phyloP scores from a whole-genome alignment of 2,329 filamentous ascomycete genomes.

The Sporothrix globosa region DNA sequence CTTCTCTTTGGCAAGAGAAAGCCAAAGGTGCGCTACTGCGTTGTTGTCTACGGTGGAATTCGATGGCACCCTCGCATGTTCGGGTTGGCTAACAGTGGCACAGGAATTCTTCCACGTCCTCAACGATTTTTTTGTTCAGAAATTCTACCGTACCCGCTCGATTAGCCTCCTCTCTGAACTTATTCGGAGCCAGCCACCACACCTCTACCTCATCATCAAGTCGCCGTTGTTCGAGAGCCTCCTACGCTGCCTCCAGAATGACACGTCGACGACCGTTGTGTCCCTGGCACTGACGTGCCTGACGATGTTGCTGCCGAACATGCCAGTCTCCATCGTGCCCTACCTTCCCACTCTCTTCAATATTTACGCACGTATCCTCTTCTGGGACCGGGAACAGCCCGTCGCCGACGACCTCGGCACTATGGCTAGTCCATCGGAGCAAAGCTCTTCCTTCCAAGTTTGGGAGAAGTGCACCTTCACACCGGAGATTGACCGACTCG shows the following conservation, averaged over 20 bases:
- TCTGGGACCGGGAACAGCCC: slow-evolving; percentile 68
- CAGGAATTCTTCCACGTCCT: slow-evolving; percentile 68
- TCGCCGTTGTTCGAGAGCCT: slow-evolving; percentile 73
- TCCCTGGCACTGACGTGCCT: slow-evolving; percentile 73
- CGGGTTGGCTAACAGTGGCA: slow-evolving; percentile 25
- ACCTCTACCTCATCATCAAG: slow-evolving; percentile 72
- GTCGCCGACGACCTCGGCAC: slow-evolving; percentile 44
- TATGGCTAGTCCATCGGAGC: slow-evolving; percentile 22
- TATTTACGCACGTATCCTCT: slow-evolving; percentile 76
- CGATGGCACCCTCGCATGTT: not conserved
- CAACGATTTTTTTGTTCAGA: slow-evolving; percentile 67
- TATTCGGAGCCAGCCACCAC: slow-evolving; percentile 75
- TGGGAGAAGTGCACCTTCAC: slow-evolving; percentile 70
- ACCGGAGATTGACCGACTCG: slow-evolving; percentile 63
- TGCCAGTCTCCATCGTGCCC: slow-evolving; percentile 70
- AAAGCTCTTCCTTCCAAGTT: slow-evolving; percentile 40
- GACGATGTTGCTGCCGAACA: slow-evolving; percentile 81
- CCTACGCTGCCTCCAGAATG: slow-evolving; percentile 72
- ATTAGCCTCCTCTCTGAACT: slow-evolving; percentile 72
- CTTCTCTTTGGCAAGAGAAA: slow-evolving; percentile 68
- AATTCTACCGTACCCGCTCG: slow-evolving; percentile 64
- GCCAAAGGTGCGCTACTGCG: slow-evolving; percentile 53
- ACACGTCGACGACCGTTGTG: slow-evolving; percentile 77
- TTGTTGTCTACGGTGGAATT: not conserved
- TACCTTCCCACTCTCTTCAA: slow-evolving; percentile 76